Evolutionary conservation across 2,329 filamentous ascomycete species (phyloP), one percentile per base, ranked within the genome.

Genomic region (Diaporthe destruens): DNA sequence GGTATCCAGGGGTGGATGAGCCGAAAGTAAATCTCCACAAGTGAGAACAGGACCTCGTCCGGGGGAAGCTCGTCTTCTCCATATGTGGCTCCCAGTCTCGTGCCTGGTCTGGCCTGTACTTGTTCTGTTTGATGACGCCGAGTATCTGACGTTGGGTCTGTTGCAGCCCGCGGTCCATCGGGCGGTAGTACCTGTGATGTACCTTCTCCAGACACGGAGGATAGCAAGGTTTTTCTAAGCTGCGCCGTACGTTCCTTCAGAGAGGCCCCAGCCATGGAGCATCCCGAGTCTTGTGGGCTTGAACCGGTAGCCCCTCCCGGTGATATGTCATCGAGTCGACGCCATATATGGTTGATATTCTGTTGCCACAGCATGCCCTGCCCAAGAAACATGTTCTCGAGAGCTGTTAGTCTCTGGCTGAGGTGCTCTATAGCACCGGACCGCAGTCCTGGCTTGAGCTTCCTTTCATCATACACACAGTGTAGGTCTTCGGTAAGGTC

Each of bases 1-100:
- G 80, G 81, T 16, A 83, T 83, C 80, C 82, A 85, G 1, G 82
- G 82, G 65, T 84, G 83, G 1, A 84, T 77, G 2, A 77, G 71
- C 0, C 72, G 70, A 54, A 84, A 83, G 73, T 84, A 84, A 1
- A 80, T 77, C 1, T 81, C 79, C 18, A 82, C 77, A 9, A 82
- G 75, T 7, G 75, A 73, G 36, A 80, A 79, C 6, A 84, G 77
- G 1, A 84, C 76, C 16, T 82, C 78, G 6, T 79, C 77, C 6
- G 80, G 75, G 6, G 81, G 72, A 2, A 77, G 75, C 51, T 54
- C 34, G 25, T 47, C 39, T 3, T 61, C 57, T 42, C 56, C 36
- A 20, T 25, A 20, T 25, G n/a, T 42, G 16, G 3, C n/a, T 29
- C 23, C 9, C 8, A 7, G 23, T 12, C 4, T 29, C 7, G 23